Conservation (phyloP, 495 filamentous ascomycete genomes). For the Daldinia childiae region DNA sequence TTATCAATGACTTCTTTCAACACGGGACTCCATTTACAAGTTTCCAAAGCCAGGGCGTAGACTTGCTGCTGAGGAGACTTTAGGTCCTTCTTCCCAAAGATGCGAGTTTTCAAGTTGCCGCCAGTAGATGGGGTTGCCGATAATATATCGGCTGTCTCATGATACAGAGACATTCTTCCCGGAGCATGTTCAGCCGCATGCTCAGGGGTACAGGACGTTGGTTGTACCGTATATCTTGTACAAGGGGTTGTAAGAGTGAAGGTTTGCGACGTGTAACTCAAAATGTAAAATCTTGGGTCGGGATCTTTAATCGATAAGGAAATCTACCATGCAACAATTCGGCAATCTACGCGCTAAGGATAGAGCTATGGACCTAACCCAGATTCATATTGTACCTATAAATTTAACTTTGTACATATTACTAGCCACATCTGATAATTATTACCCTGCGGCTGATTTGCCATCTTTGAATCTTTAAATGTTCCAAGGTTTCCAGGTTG, state of each 20-base stretch:
- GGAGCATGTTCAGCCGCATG: constrained; percentile 27
- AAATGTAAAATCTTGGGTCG: constrained; percentile 13
- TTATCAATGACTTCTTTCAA: constrained; percentile 86
- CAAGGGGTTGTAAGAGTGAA: neutral
- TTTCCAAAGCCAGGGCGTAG: constrained; percentile 84
- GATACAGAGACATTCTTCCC: constrained; percentile 86
- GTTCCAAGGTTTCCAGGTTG: no score
- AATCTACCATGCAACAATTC: neutral
- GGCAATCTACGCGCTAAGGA: neutral
- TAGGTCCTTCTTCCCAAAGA: constrained; percentile 74
- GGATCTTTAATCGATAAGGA: constrained; percentile 8
- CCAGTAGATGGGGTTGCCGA: constrained; percentile 64
- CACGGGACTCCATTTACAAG: constrained; percentile 87
- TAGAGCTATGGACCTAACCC: no score
- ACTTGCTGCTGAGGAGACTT: constrained; percentile 83
- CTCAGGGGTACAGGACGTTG: constrained; percentile 8
- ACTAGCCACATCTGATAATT: neutral
- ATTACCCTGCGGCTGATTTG: no score
- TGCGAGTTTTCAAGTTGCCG: constrained; percentile 82
- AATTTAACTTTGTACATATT: neutral
- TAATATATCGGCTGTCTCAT: constrained; percentile 83
- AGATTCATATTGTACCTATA: neutral
- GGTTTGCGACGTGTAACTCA: neutral
- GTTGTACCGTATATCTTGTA: constrained; percentile 6
- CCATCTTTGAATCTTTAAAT: no score